Base-by-base conservation (phyloP, 2,329 filamentous ascomycete species). In the Fusarium begoniae region DNA sequence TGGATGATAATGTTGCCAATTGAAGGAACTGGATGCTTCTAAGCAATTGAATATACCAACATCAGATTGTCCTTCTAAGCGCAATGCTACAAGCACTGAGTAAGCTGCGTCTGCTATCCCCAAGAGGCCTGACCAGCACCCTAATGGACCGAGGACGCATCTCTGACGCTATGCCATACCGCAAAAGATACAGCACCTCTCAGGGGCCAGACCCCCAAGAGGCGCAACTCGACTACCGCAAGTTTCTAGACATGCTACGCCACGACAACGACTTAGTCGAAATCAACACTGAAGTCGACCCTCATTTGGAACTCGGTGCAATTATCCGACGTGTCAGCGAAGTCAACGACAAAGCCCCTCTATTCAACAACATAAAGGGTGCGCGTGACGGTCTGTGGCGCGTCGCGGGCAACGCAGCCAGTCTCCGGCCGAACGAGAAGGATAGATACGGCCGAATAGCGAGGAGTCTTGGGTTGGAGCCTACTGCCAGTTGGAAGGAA, bases 291-390 rank as follows among this genome's bases (percentile, higher is more conserved):
- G 79, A 83, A 44, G 73, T 84, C 17, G 84, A 87, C 60, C 82
- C 85, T 8, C 63, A 86, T 57, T 80, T 87, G 48, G 84, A 87
- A 73, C 82, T 80, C 0, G 84, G 78, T 8, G 86, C 86, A 20
- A 86, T 87, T 59, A 84, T 83, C 15, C 81, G 86, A 6, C 78
- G 76, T n/a, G 85, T 84, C 6, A 84, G 81, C 58, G 86, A 88
- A 66, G 83, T 76, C 1, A 75, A 85, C 41, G 82, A 81, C 55
- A 86, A 85, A 55, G 86, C 86, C 1, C 86, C 86, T 0, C 79
- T 88, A 0, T 87, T 88, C 81, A 86, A 87, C 76, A 88, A 87
- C 32, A 64, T 88, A 28, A 85, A 83, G 58, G 86, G 86, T 6
- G 77, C 78, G 9, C 73, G 84, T 30, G 71, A 85, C 35, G 85